Evolutionary conservation across 768 basidiomycete species (phyloP).

Genomic region (Gymnopilus dilepis): DNA sequence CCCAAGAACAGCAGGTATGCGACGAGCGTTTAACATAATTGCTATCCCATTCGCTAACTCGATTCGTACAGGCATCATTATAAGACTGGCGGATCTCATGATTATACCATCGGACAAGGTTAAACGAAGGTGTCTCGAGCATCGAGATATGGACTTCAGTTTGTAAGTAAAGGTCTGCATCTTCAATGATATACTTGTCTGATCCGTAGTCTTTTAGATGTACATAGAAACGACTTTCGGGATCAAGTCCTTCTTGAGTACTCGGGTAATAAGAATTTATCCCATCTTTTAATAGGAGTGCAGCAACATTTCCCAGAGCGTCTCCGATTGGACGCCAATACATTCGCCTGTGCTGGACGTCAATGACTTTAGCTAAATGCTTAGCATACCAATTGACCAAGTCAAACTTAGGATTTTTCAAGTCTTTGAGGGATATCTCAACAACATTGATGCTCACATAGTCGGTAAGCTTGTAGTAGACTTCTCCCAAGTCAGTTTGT

Average conservation of each 20-base stretch:
- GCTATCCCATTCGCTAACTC: not conserved
- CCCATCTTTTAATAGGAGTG: not conserved
- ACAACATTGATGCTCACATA: not conserved
- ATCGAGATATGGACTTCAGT: not conserved
- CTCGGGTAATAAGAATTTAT: not conserved
- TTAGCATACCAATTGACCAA: slow-evolving; percentile 8
- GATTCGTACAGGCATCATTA: not conserved
- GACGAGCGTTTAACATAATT: not conserved
- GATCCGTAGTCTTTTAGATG: not conserved
- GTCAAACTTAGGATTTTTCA: not conserved
- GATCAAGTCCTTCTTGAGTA: not conserved
- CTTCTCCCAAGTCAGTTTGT: not conserved
- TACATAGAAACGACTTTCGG: not conserved
- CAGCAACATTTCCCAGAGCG: not conserved
- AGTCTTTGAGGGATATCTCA: not conserved
- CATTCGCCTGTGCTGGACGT: no score
- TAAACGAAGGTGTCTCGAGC: not conserved
- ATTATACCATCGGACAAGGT: not conserved
- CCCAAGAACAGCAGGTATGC: no score
- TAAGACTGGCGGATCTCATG: not conserved
- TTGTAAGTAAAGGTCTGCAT: not conserved
- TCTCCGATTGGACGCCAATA: not conserved
- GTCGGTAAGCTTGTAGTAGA: not conserved
- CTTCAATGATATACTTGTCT: not conserved
- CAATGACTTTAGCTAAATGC: not conserved